phyloP scores from a whole-genome alignment of 208 protist genomes.

The Crithidia acanthocephali region DNA sequence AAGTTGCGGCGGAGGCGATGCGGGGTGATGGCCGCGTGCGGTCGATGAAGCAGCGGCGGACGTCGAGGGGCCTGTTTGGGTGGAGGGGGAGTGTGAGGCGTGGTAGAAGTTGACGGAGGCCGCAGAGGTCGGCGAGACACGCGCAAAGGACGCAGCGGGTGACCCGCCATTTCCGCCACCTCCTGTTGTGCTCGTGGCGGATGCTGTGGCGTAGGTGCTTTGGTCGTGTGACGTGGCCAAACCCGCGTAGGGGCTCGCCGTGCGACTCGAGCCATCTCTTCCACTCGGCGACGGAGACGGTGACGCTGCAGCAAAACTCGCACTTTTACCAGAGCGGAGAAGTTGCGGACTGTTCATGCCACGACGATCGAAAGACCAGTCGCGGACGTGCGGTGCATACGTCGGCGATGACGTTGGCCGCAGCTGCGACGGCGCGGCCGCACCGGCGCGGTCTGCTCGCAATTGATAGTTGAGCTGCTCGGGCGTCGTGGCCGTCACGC shows the following conservation, averaged over 20 bases:
- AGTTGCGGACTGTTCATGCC: not conserved
- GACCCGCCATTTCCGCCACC: too few species aligned
- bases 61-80: not conserved
- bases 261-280: too few species aligned
- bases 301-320: too few species aligned
- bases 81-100: not conserved
- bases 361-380: not conserved
- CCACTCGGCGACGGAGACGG: too few species aligned
- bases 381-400: not conserved
- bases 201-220: too few species aligned
- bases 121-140: constrained; percentile 2
- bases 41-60: not conserved
- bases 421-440: not conserved
- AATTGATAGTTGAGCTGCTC: not conserved
- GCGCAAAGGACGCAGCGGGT: too few species aligned
- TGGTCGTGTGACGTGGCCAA: too few species aligned
- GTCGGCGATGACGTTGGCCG: not conserved
- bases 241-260: too few species aligned
- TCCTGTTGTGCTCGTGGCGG: not conserved
- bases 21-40: too few species aligned
- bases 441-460: not conserved
- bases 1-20: not conserved
- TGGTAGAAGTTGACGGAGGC: not conserved
- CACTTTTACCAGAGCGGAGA: not conserved
- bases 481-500: not conserved